phyloP scores from a whole-genome alignment of 371 early-diverging fungal species.

The Cokeromyces recurvatus region DNA sequence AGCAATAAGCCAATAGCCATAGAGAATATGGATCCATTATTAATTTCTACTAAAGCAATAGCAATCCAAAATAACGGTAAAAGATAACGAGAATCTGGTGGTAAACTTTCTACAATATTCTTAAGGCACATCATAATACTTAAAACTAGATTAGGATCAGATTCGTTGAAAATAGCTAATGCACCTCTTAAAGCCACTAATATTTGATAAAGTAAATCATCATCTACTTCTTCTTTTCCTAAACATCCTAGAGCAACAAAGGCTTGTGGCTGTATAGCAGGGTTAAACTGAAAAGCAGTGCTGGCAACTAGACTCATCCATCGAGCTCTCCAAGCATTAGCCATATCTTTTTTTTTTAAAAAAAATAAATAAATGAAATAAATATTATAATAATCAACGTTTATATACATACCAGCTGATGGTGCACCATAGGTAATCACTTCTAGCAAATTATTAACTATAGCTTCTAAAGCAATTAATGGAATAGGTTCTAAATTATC shows the following conservation, averaged over 20 bases:
- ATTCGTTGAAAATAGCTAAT: conserved; percentile 77
- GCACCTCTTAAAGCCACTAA: conserved; percentile 83
- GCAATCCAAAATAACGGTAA: conserved; percentile 88
- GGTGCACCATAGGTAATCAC: conserved; percentile 75
- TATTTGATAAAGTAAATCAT: conserved; percentile 85
- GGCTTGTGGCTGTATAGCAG: conserved; percentile 89
- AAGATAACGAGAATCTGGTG: conserved; percentile 76
- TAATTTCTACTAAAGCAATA: conserved; percentile 80
- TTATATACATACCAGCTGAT: conserved; percentile 46
- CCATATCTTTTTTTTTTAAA: conserved; percentile 51
- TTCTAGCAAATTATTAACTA: conserved; percentile 77
- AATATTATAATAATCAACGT: neutral
- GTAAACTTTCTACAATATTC: conserved; percentile 79
- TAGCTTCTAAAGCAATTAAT: conserved; percentile 71
- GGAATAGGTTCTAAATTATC: conserved; percentile 71
- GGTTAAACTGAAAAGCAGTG: conserved; percentile 91
- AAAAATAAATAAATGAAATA: neutral
- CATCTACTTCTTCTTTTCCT: conserved; percentile 83
- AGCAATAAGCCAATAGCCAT: conserved; percentile 69
- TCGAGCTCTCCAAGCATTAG: conserved; percentile 80
- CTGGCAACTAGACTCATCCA: conserved; percentile 91
- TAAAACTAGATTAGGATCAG: conserved; percentile 69
- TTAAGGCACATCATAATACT: conserved; percentile 87
- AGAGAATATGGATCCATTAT: conserved; percentile 72
- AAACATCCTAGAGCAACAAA: conserved; percentile 89